phyloP scores from a whole-genome alignment of 1,284 basidiomycete species.

The Tilletia indica region DNA sequence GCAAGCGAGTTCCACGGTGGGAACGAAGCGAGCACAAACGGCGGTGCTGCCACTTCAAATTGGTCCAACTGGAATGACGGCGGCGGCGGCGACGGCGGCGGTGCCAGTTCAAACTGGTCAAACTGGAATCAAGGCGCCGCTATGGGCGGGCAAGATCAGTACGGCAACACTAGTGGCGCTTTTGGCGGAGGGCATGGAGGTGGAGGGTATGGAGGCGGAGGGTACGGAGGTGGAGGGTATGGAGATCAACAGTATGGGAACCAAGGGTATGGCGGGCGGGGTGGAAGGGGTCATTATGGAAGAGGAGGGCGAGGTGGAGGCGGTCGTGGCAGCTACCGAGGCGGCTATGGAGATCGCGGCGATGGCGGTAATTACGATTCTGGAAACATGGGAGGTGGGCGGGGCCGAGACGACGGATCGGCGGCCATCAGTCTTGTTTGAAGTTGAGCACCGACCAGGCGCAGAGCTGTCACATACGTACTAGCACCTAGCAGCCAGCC shows the following conservation, averaged over 20 bases:
- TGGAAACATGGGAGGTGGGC: not conserved
- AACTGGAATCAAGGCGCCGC: not conserved
- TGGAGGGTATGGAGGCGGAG: not conserved
- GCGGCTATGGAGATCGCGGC: not conserved
- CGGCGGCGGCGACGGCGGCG: not conserved
- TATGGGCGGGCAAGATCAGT: not conserved
- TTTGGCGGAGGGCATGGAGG: not conserved
- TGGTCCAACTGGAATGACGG: not conserved
- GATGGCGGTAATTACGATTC: not conserved
- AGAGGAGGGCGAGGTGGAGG: conserved; percentile 6
- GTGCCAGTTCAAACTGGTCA: too few species aligned
- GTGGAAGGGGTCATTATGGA: not conserved
- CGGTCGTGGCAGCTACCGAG: not conserved
- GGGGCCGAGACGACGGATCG: conserved; percentile 9
- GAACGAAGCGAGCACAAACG: too few species aligned
- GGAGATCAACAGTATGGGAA: not conserved
- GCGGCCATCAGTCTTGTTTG: conserved; percentile 6
- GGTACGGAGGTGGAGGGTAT: not conserved
- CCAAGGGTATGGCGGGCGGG: not conserved
- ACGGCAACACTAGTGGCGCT: conserved; percentile 5
- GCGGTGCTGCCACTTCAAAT: too few species aligned
- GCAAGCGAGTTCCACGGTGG: not conserved
- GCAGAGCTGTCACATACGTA: too few species aligned
- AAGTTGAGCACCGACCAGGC: not conserved
- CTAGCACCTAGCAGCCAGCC: not conserved